Base-by-base conservation (phyloP, 73 alveolate genomes). In the Tetrahymena elliotti region DNA sequence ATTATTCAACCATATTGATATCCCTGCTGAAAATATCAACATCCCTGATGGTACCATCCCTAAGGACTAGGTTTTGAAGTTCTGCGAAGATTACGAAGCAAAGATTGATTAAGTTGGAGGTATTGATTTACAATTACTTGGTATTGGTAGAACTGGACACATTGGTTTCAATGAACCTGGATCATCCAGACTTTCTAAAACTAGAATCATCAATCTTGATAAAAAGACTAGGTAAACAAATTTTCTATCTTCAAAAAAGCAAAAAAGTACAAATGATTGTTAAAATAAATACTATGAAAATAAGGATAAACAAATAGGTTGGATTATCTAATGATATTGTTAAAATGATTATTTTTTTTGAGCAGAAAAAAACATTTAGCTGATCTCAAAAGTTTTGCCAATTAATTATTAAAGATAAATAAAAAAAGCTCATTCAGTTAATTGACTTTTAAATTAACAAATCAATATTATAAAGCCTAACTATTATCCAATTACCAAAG, bases 141-240 rank as follows among this genome's bases (percentile, higher is more conserved):
- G 99, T 33, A 95, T 98, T 27, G 99, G 99, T 52, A 95, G 98
- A 53, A 96, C 98, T 95, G 99, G 99, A 5, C 99, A 98, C 94
- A 98, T 98, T 93, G 99, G 98, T 6, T 98, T 98, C 95, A 98
- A 98, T 95, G 99, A 98, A 84, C 99, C 99, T 54, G 99, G 99
- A 40, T 95, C 98, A 38, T 94, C 96, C 52, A 93, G 96, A 36
- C 94, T 95, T 27, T 93, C 97, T n/a, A 97, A 96, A 53, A 97
- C 98, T 0, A 97, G 98, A 94, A 96, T 97, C 83, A 98, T 97
- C 35, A 93, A 96, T 35, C 97, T 98, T 53, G 97, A 96, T 53
- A 96, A 96, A 38, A 97, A 95, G 47, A 98, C 99, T 6, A 97
- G 96, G 93, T 68, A 68, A 18, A 31, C 22, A 3, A 22, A n/a